phyloP scores from a whole-genome alignment of 2,329 filamentous ascomycete genomes.

The Blastomyces emzantsi region DNA sequence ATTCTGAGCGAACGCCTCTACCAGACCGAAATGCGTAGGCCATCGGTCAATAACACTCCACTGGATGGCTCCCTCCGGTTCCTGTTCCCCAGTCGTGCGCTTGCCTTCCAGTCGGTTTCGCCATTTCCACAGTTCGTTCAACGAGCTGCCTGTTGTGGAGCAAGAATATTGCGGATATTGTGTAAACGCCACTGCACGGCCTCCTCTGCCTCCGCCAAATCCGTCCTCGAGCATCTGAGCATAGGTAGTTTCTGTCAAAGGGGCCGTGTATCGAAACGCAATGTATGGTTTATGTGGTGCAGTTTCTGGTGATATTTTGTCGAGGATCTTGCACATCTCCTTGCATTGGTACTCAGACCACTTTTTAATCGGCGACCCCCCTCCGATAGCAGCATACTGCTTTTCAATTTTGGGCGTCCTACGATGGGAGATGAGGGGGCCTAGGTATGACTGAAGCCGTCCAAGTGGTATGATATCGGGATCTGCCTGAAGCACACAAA shows the following conservation, averaged over 20 bases:
- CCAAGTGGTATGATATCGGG: constrained; percentile 93
- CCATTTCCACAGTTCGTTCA: constrained; percentile 99
- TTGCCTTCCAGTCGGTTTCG: constrained; percentile 75
- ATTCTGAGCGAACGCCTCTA: constrained; percentile 86
- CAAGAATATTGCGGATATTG: constrained; percentile 99
- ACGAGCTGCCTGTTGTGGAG: constrained; percentile 88
- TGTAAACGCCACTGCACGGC: constrained; percentile 89
- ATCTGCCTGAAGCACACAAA: constrained; percentile 56
- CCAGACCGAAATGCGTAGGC: constrained; percentile 82
- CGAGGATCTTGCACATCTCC: constrained; percentile 97
- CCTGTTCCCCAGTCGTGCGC: constrained; percentile 43
- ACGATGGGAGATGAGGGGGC: constrained; percentile 73
- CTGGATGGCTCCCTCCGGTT: constrained; percentile 61
- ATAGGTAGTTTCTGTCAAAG: constrained; percentile 93
- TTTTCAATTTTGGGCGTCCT: constrained; percentile 94
- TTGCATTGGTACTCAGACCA: constrained; percentile 92
- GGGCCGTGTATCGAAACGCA: constrained; percentile 89
- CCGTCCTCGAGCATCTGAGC: constrained; percentile 72
- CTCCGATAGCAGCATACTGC: constrained; percentile 91
- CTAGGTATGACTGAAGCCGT: constrained; percentile 80
- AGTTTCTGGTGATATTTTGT: constrained; percentile 81
- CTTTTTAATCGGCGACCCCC: constrained; percentile 94
- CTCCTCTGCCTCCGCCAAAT: constrained; percentile 82
- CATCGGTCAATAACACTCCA: constrained; percentile 99
- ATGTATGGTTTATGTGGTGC: constrained; percentile 97